Conservation (phyloP, 495 filamentous ascomycete genomes). For the Hypoxylon rickii region DNA sequence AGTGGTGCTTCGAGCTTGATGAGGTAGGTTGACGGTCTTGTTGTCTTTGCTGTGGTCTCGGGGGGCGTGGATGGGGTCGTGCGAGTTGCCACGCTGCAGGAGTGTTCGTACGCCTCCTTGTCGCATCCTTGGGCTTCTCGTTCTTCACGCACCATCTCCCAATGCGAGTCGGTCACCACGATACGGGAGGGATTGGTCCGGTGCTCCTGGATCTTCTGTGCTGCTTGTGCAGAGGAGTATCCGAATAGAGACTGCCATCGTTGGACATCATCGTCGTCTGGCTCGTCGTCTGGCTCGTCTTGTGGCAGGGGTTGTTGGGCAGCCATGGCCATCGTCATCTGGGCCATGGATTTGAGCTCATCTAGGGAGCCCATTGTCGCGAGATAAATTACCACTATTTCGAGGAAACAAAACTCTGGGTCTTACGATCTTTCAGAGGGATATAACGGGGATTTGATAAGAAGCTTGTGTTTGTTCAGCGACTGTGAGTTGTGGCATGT, state of each 20-base stretch:
- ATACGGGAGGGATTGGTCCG: not conserved
- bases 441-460: too few species aligned
- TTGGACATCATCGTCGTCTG: not conserved
- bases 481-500: too few species aligned
- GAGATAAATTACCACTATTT: too few species aligned
- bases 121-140: not conserved
- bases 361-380: not conserved
- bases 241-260: not conserved
- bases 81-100: not conserved
- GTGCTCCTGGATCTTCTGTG: not conserved
- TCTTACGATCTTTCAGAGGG: too few species aligned
- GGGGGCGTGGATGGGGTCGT: not conserved
- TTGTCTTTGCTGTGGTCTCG: not conserved
- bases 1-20: slow-evolving; percentile 1
- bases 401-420: too few species aligned
- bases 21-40: not conserved
- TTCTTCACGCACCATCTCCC: not conserved
- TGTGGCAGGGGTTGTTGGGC: not conserved
- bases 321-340: not conserved
- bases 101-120: not conserved
- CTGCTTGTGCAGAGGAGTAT: not conserved
- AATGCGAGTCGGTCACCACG: not conserved
- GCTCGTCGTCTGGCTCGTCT: not conserved
- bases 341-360: not conserved
- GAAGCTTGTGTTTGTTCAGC: too few species aligned